phyloP scores from a whole-genome alignment of 2,329 filamentous ascomycete genomes.

The Colletotrichum sansevieriae region DNA sequence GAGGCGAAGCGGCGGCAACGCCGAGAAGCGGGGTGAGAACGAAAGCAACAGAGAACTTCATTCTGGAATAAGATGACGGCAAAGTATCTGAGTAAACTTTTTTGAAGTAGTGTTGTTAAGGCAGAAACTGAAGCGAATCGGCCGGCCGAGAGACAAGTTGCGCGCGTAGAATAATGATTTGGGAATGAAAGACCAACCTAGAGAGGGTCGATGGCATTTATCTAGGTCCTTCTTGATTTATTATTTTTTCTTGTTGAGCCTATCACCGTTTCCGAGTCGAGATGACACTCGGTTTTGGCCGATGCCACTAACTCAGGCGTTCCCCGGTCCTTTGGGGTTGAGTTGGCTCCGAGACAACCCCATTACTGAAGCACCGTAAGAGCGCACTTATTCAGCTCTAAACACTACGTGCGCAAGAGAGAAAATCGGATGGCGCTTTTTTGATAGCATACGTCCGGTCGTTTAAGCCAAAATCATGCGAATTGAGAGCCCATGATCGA shows the following conservation, averaged over 20 bases:
- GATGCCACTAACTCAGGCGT: slow-evolving; percentile 15
- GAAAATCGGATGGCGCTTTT: neutral
- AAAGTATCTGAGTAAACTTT: neutral
- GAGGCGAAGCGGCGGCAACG: slow-evolving; percentile 15
- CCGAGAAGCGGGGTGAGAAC: slow-evolving; percentile 10
- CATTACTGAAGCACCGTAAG: slow-evolving; percentile 7
- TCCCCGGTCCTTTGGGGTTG: neutral
- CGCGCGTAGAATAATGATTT: too few species aligned
- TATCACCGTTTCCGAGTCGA: neutral
- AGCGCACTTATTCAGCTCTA: neutral
- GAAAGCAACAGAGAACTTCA: slow-evolving; percentile 15
- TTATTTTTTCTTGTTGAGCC: neutral
- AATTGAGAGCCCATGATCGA: neutral
- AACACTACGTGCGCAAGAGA: neutral
- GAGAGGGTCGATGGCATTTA: neutral
- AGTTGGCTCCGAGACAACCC: slow-evolving; percentile 23
- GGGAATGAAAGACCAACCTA: neutral
- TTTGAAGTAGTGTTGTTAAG: neutral
- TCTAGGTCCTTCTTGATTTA: neutral
- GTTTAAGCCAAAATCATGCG: too few species aligned
- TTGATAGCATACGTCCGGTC: too few species aligned
- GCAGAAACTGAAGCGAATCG: neutral
- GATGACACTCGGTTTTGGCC: slow-evolving; percentile 9
- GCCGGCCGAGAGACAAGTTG: slow-evolving; percentile 3
- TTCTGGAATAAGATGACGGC: neutral